These are phyloP conservation scores for Gnaphalium uliginosum DNA, from an alignment of 129 eudicot species.

Conservation along the genomic window DNA sequence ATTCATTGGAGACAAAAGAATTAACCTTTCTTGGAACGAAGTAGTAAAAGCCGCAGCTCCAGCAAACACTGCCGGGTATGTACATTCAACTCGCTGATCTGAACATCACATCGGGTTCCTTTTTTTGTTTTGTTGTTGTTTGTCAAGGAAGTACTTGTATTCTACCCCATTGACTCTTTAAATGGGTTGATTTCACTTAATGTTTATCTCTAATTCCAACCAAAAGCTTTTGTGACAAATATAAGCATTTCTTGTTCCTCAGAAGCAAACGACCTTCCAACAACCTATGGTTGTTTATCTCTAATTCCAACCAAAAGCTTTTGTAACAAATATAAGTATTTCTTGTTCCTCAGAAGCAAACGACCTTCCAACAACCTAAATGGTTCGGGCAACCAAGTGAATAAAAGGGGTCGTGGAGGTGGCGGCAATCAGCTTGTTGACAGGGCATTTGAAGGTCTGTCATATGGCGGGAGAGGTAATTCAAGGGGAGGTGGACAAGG, in stretches of 20 bases:
- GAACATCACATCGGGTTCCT: background rate
- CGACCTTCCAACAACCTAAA: slow-evolving; percentile 51
- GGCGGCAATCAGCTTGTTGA: slow-evolving; percentile 51
- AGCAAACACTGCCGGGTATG: slow-evolving; percentile 61
- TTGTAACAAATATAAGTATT: background rate
- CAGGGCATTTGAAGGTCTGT: slow-evolving; percentile 53
- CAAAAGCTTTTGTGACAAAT: background rate
- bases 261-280: slow-evolving; percentile 68
- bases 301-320: background rate
- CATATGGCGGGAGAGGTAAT: slow-evolving; percentile 59
- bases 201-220: background rate
- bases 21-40: slow-evolving; percentile 89
- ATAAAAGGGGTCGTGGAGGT: slow-evolving; percentile 63
- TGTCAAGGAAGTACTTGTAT: background rate
- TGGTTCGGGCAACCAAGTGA: slow-evolving; percentile 45
- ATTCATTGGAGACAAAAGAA: slow-evolving; percentile 84
- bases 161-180: background rate
- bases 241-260: background rate
- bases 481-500: slow-evolving; percentile 53
- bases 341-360: slow-evolving; percentile 49
- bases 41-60: slow-evolving; percentile 51
- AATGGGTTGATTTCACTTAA: background rate
- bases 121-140: no score
- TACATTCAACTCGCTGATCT: slow-evolving; percentile 7
- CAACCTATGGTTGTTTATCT: slow-evolving; percentile 35